Evolutionary conservation across 352 stramenopile species (phyloP).

Genomic region (Pythium grandisporangium): DNA sequence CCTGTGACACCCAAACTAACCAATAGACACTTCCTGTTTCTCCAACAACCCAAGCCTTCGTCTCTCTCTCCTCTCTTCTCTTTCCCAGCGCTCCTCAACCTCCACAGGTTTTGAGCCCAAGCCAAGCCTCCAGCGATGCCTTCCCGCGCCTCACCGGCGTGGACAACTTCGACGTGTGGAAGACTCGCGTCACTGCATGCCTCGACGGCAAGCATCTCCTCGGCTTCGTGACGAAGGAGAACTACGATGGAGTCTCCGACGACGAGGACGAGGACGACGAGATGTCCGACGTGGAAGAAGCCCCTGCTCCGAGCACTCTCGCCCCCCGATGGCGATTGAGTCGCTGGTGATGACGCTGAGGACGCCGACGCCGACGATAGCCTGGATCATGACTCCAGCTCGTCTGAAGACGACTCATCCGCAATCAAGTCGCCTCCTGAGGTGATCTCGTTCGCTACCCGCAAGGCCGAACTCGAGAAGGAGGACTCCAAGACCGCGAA

Average conservation of each 20-base stretch:
- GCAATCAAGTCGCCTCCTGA: not conserved
- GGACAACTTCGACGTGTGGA: constrained; percentile 1
- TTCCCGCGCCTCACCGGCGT: not conserved
- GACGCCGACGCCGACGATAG: not conserved
- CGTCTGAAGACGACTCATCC: not conserved
- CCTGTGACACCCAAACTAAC: too few relatives aligned
- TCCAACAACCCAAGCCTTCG: not conserved
- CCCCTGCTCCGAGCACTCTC: not conserved
- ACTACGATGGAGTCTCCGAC: not conserved
- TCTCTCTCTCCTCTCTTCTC: not conserved
- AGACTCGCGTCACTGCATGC: not conserved
- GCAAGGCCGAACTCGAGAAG: not conserved
- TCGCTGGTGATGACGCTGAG: not conserved
- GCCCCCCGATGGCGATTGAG: too few relatives aligned
- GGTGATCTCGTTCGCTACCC: not conserved
- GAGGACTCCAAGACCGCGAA: not conserved
- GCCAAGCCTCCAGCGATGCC: not conserved
- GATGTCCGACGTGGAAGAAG: not conserved
- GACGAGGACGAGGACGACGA: not conserved
- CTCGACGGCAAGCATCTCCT: not conserved
- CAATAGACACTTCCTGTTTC: too few relatives aligned
- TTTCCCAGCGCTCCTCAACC: not conserved
- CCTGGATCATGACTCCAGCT: not conserved
- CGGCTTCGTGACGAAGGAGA: not conserved
- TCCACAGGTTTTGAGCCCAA: constrained; percentile 1